A percentile compares a stretch with the other conserved stretches of the same genome.
These are phyloP conservation scores for Thelonectria rubi DNA, from an alignment of 2,329 filamentous ascomycete genomes.

Conservation along the genomic window DNA sequence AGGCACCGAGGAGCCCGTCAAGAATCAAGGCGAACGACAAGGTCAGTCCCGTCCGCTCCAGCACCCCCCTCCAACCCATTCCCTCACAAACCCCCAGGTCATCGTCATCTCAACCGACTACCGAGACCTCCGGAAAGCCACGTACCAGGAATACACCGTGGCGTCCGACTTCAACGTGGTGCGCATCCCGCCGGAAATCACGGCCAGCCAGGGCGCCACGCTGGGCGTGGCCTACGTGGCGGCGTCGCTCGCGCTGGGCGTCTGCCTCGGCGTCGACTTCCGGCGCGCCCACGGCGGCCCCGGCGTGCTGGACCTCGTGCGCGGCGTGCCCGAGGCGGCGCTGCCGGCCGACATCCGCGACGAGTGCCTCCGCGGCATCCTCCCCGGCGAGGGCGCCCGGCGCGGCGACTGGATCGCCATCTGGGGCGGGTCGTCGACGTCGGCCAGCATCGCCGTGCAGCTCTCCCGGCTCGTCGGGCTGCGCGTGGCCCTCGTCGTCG, in stretches of 20 bases:
- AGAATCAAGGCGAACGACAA: conserved; percentile 66
- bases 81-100: conserved; percentile 47
- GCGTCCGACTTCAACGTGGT: conserved; percentile 72
- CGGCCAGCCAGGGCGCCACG: conserved; percentile 65
- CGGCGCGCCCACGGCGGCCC: conserved; percentile 61
- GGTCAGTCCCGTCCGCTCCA: conserved; percentile 44
- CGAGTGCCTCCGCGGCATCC: conserved; percentile 69
- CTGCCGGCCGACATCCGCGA: conserved; percentile 69
- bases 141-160: conserved; percentile 75
- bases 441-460: conserved; percentile 72
- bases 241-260: conserved; percentile 70
- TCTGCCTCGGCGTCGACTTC: conserved; percentile 77
- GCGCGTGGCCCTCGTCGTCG: conserved; percentile 71
- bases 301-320: conserved; percentile 64
- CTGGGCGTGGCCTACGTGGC: conserved; percentile 78
- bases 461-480: conserved; percentile 73
- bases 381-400: conserved; percentile 60
- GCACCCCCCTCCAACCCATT: too few species aligned
- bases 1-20: conserved; percentile 47
- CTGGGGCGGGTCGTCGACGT: conserved; percentile 80
- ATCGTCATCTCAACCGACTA: conserved; percentile 80
- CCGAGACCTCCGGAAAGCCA: conserved; percentile 74
- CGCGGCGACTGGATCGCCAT: conserved; percentile 75
- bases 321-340: conserved; percentile 52
- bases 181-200: conserved; percentile 63